Percentiles rank a stretch among this genome's conserved stretches.
Evolutionary conservation across 2,329 filamentous ascomycete species (phyloP).

Genomic region (Aspergillus sp.): DNA sequence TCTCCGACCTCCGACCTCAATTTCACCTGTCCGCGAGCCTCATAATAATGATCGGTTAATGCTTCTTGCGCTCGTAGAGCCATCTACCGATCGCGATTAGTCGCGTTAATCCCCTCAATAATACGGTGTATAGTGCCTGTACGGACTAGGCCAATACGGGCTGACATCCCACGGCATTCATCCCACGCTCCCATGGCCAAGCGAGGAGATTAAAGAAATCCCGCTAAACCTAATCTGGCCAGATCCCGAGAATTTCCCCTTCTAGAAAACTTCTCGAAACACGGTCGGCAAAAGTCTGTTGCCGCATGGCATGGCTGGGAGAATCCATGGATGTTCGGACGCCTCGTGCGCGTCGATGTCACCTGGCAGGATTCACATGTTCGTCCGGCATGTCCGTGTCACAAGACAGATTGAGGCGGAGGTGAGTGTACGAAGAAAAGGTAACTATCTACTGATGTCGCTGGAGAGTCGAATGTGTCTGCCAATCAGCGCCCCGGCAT

Average conservation of each 20-base stretch:
- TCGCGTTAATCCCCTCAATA: no score
- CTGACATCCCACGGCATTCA: background rate
- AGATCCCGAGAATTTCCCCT: background rate
- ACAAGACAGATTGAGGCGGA: background rate
- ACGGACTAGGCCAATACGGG: background rate
- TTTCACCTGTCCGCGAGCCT: no score
- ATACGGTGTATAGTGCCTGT: background rate
- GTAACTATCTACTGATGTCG: background rate
- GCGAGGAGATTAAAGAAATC: background rate
- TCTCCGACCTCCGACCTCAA: no score
- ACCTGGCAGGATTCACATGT: background rate
- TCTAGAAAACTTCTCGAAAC: slow-evolving; percentile 19
- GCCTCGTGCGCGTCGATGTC: no score
- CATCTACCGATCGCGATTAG: no score
- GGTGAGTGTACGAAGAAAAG: background rate
- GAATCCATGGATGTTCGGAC: background rate
- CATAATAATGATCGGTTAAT: no score
- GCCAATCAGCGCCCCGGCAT: background rate
- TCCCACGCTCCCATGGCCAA: background rate
- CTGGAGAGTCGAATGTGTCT: background rate
- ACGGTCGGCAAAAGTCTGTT: slow-evolving; percentile 6
- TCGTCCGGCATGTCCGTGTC: background rate
- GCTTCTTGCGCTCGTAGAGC: no score
- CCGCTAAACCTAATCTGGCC: background rate
- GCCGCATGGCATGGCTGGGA: background rate